Base-by-base conservation (phyloP, 257 asterid genomes). In the Solanum stenotomum region DNA sequence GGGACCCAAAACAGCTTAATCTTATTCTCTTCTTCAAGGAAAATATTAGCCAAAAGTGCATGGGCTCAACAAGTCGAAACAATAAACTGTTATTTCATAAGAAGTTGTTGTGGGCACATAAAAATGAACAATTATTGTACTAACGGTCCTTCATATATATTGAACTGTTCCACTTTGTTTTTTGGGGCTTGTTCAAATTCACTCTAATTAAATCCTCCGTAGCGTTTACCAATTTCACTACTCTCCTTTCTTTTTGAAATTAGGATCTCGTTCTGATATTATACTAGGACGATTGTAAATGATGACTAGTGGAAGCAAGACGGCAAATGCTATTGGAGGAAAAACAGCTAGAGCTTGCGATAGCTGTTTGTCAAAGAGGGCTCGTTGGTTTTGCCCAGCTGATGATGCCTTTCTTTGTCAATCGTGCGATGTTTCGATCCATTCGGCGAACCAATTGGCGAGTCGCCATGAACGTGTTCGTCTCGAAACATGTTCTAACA, bases 381-480 rank as follows among this genome's bases (percentile, higher is more conserved):
- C 98, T 3, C 89, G 97, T 27, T 95, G 98, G 98, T 94, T 91
- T 89, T 95, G 98, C 81, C 90, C 92, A 0, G 95, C 97, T 0
- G 98, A 94, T 31, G 98, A 95, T 38, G 98, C 98, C 34, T 95
- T 93, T 74, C 96, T 95, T 38, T 95, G 98, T 88, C 98, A 94
- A 84, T 37, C 92, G 14, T 95, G 98, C 44, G 98, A 95, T 59
- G 82, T 83, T 71, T 85, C 92, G 3, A 95, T 95, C 5, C 98
- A 95, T 90, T 92, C 95, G 7, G 98, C 96, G 1, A 94, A 94
- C 40, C 96, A 85, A 72, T 86, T 94, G 78, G 97, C 97, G 4
- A 91, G 95, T 81, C 93, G 95, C 1, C 98, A 95, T 59, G 92
- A 95, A 44, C 87, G 98, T 87, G 93, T 94, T 40, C 91, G 96